Conservation (phyloP, 345 rosid species). For the Brassica rapa region DNA sequence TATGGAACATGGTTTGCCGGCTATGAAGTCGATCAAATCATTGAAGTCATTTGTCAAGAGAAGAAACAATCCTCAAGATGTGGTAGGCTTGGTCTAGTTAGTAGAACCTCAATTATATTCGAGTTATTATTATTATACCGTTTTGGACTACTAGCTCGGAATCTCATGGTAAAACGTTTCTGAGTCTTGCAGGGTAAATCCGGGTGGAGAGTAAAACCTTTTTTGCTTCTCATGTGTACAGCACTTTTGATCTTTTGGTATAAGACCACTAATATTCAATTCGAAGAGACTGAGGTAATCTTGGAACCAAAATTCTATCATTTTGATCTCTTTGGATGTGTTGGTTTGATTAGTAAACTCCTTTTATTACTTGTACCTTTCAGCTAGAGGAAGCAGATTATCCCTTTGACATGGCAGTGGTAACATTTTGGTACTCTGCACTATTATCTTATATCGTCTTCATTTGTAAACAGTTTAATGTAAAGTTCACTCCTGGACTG, state of each 20-base stretch:
- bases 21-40: conserved; percentile 73
- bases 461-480: not conserved
- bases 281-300: conserved; percentile 70
- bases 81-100: conserved; percentile 48
- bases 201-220: conserved; percentile 71
- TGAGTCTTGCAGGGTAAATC: conserved; percentile 57
- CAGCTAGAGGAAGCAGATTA: conserved; percentile 68
- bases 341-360: conserved; percentile 15
- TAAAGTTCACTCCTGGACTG: not conserved
- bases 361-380: conserved; percentile 12
- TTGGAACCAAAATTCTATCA: not conserved
- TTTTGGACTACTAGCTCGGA: not conserved
- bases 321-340: conserved; percentile 5
- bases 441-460: not conserved
- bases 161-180: not conserved
- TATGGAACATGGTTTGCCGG: conserved; percentile 42
- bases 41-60: conserved; percentile 58
- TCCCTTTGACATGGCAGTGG: conserved; percentile 63
- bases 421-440: conserved; percentile 29
- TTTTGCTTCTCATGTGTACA: conserved; percentile 67
- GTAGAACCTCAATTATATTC: not conserved
- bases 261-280: conserved; percentile 75
- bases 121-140: no score
- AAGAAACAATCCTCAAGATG: conserved; percentile 59
- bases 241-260: conserved; percentile 79